Conservation (phyloP, 1,139 yeast species). For the Blastobotrys aristatus region DNA sequence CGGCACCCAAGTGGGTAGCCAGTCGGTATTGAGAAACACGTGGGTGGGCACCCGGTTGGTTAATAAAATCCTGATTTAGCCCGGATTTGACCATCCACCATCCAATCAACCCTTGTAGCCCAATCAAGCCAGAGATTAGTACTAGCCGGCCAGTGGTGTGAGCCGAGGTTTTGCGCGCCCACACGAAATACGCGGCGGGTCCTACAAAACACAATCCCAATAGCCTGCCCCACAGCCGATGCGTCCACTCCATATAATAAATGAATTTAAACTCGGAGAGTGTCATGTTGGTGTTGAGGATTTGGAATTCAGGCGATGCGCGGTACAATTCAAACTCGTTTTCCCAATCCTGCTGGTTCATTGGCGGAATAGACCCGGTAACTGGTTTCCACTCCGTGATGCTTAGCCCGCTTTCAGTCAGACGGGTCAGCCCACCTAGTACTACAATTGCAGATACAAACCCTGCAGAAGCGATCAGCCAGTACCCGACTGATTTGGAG, state of each 20-base stretch:
- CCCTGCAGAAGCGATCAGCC: conserved; percentile 88
- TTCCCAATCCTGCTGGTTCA: conserved; percentile 76
- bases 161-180: conserved; percentile 58
- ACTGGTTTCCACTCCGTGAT: conserved; percentile 99
- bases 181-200: conserved; percentile 82
- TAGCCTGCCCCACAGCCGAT: conserved; percentile 83
- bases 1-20: conserved; percentile 92
- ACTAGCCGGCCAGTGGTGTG: conserved; percentile 64
- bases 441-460: conserved; percentile 92
- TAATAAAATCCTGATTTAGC: conserved; percentile 71
- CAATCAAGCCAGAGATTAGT: conserved; percentile 71
- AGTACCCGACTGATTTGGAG: conserved; percentile 58
- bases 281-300: conserved; percentile 82
- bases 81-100: conserved; percentile 99
- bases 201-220: conserved; percentile 78
- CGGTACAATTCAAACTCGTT: conserved; percentile 76
- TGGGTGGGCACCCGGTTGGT: conserved; percentile 76
- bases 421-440: conserved; percentile 91
- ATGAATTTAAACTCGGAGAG: conserved; percentile 93
- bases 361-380: conserved; percentile 89
- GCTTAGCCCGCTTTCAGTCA: conserved; percentile 92
- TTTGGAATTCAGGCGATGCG: conserved; percentile 85
- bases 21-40: conserved; percentile 94
- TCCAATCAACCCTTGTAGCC: conserved; percentile 92
- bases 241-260: conserved; percentile 97